Evolutionary conservation across 352 stramenopile species (phyloP), one percentile per base, ranked within the genome.

Genomic region (Phytophthora macrochlamydospora): DNA sequence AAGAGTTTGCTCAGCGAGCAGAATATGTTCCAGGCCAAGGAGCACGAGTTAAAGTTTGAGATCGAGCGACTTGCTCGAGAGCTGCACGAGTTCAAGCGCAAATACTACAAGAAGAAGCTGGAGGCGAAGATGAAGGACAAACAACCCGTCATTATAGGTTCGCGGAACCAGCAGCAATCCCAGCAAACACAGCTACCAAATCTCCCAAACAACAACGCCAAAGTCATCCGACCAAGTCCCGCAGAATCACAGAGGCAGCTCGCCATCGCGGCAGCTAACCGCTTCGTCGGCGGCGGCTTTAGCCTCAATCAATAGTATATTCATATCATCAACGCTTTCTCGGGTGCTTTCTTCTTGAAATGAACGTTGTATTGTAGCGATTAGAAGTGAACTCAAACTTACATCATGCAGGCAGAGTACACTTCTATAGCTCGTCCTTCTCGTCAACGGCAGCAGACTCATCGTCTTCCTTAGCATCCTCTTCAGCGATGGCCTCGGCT

Each of bases 1-100:
- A 99, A 98, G 76, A 96, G 93, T 18, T 93, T 99, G 75, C 89
- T 97, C 32, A 94, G 86, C 55, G 97, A 99, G 65, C 93, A 99
- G 58, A 99, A 99, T 74, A 99, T 99, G 97, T 94, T 97, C 57
- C 81, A 95, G 63, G 88, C 89, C 12, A 93, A 97, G 68, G 91
- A 98, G 43, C 96, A 97, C 65, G 95, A 98, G 62, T 93, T 98
- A 62, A 98, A 98, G 62, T 98, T 98, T 62, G 95, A 98, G 72
- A 93, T 98, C 44, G 93, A 98, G 70, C 87, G 92, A 2, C 76
- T 98, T 8, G 88, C 85, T 9, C 78, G 91, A 5, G 95, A 98
- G 57, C 69, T 98, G 24, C 87, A 98, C 56, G 95, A 98, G 52
- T 95, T 97, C 67, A 98, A 98, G 69, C 86, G 93, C 52, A 98